These are phyloP conservation scores for Achlya hypogyna DNA, from an alignment of 352 stramenopile genomes.

Conservation along the genomic window DNA sequence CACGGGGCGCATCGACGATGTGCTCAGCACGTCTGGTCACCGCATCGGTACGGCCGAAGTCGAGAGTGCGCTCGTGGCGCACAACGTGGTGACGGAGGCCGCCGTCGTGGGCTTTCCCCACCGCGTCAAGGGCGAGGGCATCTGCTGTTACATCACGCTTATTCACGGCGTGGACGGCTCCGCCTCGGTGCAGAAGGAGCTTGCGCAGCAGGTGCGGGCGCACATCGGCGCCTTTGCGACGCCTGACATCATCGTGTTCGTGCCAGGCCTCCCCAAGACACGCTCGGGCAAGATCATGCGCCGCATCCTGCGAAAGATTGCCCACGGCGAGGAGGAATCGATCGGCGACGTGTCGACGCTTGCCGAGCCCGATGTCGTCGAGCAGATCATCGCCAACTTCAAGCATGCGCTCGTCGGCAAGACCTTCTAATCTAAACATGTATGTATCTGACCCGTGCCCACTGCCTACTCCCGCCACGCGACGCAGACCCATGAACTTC, in stretches of 20 bases:
- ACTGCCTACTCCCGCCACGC: too few species aligned
- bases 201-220: slow-evolving; percentile 79
- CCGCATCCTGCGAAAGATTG: slow-evolving; percentile 97
- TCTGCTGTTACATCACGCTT: slow-evolving; percentile 94
- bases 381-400: slow-evolving; percentile 86
- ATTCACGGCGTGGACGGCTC: slow-evolving; percentile 65
- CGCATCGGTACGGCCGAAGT: slow-evolving; percentile 85
- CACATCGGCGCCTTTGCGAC: slow-evolving; percentile 95
- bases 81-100: slow-evolving; percentile 89
- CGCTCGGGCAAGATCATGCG: slow-evolving; percentile 98
- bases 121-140: slow-evolving; percentile 95
- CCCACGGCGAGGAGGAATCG: slow-evolving; percentile 88
- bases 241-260: slow-evolving; percentile 92
- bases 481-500: too few species aligned
- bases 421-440: slow-evolving; percentile 48
- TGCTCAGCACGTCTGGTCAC: slow-evolving; percentile 92
- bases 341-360: slow-evolving; percentile 97
- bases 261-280: slow-evolving; percentile 92
- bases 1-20: slow-evolving; percentile 96
- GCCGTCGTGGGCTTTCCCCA: slow-evolving; percentile 94
- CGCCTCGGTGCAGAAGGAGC: slow-evolving; percentile 45
- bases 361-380: slow-evolving; percentile 92
- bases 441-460: too few species aligned
- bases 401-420: slow-evolving; percentile 59
- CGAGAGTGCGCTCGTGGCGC: slow-evolving; percentile 85